Base-by-base conservation (phyloP, 2,329 filamentous ascomycete species). In the Fusarium irregulare region DNA sequence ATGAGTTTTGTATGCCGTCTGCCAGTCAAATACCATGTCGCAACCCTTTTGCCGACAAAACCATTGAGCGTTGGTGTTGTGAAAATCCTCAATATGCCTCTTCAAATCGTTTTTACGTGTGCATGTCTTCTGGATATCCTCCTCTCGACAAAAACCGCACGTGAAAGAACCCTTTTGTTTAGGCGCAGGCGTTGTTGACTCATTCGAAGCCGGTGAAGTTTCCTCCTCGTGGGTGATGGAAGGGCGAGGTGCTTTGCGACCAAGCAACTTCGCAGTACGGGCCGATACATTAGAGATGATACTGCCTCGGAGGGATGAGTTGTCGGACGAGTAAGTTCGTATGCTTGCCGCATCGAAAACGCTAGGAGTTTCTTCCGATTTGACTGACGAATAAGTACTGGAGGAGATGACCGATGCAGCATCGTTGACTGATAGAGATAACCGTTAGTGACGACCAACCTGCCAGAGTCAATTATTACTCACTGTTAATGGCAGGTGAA, bases 21-120 rank as follows among this genome's bases (percentile, higher is more conserved):
- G 80, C 80, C 82, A 84, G 73, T 85, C 83, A 67, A 84, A 85
- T 9, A 82, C 79, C 78, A 81, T 80, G 41, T 75, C 74, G 68
- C 83, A 85, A 23, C 80, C 81, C 2, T 78, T 79, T 53, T 83
- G 80, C 7, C 81, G 78, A 64, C 83, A 85, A 50, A 79, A 78
- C 82, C 82, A 85, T 61, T 84, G 80, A 6, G 82, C 80, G 58
- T 85, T 81, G 59, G 79, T 82, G 62, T 83, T 81, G 70, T 85
- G 83, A 54, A 84, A 84, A 64, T 83, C 80, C 57, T 84, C 81
- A 34, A 85, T 83, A 56, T 85, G 83, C 14, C 83, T 80, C 70
- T 84, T 84, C 49, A 85, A 75, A 60, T 85, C 83, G 62, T 84
- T 83, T 66, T 84, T 83, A 14, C 83, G 80, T 8, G 81, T 83